Evolutionary conservation across 2,329 filamentous ascomycete genomes (phyloP).

Genomic region (Didymella segeticola): DNA sequence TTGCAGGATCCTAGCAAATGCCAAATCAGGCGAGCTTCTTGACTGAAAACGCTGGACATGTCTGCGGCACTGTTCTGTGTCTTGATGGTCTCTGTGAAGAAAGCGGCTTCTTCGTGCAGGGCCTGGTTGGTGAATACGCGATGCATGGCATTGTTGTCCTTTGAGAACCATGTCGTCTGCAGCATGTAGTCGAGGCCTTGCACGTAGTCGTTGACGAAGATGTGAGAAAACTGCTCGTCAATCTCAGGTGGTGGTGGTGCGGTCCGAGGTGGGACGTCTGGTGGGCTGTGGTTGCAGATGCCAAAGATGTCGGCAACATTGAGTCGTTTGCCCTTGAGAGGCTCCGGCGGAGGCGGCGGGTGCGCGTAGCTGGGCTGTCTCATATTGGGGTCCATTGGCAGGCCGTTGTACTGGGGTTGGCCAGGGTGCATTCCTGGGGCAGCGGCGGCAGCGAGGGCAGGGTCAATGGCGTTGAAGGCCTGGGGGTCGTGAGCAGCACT

Average conservation of each 20-base stretch:
- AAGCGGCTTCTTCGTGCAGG: slow-evolving; percentile 45
- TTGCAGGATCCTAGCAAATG: slow-evolving; percentile 62
- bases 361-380: slow-evolving; percentile 31
- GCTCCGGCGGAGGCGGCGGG: slow-evolving; percentile 23
- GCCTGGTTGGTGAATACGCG: slow-evolving; percentile 59
- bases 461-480: slow-evolving; percentile 70
- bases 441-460: slow-evolving; percentile 62
- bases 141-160: slow-evolving; percentile 56
- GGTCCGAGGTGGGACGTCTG: slow-evolving; percentile 41
- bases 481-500: slow-evolving; percentile 50
- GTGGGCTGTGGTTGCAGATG: slow-evolving; percentile 45
- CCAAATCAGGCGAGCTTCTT: slow-evolving; percentile 68
- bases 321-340: slow-evolving; percentile 46
- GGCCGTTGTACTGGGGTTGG: slow-evolving; percentile 42
- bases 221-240: slow-evolving; percentile 42
- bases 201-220: slow-evolving; percentile 47
- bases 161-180: slow-evolving; percentile 84
- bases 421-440: slow-evolving; percentile 39
- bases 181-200: slow-evolving; percentile 44
- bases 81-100: slow-evolving; percentile 45
- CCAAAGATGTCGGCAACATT: slow-evolving; percentile 44
- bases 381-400: slow-evolving; percentile 41
- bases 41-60: slow-evolving; percentile 54
- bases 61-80: slow-evolving; percentile 32
- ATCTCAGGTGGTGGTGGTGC: slow-evolving; percentile 37